phyloP scores from a whole-genome alignment of 2,329 filamentous ascomycete species.

The Exophiala lecanii-corni region DNA sequence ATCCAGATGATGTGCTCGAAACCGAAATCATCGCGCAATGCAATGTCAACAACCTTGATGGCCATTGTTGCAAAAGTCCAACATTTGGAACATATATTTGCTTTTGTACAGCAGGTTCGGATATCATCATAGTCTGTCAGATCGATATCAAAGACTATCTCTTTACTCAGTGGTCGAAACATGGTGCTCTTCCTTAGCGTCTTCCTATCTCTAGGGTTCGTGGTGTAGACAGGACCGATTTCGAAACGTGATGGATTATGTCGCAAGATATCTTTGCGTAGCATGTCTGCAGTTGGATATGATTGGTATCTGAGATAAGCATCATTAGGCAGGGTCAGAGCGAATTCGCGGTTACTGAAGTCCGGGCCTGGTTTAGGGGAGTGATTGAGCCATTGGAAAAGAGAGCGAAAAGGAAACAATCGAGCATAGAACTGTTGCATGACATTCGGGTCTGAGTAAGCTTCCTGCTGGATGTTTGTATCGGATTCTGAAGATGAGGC shows the following conservation, averaged over 20 bases:
- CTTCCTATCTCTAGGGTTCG: conserved; percentile 92
- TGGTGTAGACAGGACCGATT: conserved; percentile 94
- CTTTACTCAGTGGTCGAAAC: conserved; percentile 85
- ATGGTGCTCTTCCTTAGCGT: conserved; percentile 71
- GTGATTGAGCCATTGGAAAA: conserved; percentile 98
- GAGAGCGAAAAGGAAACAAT: conserved; percentile 86
- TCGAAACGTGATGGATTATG: conserved; percentile 92
- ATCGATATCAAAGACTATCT: conserved; percentile 98
- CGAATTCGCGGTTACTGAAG: conserved; percentile 91
- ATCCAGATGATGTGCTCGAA: conserved; percentile 98
- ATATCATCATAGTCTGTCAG: conserved; percentile 98
- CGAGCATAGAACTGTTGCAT: conserved; percentile 95
- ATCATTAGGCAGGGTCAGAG: conserved; percentile 89
- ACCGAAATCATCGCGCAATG: conserved; percentile 88
- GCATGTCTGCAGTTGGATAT: conserved; percentile 62
- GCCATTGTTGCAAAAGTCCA: conserved; percentile 99
- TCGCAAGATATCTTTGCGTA: conserved; percentile 86
- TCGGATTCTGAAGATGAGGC: conserved; percentile 34
- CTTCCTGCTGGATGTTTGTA: conserved; percentile 31
- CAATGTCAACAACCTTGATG: conserved; percentile 84
- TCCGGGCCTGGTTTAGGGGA: conserved; percentile 78
- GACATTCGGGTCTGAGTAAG: conserved; percentile 55
- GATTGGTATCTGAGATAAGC: conserved; percentile 90
- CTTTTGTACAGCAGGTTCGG: conserved; percentile 87
- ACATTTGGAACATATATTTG: conserved; percentile 89